phyloP scores from a whole-genome alignment of 345 rosid genomes.

The Isatis tinctoria region DNA sequence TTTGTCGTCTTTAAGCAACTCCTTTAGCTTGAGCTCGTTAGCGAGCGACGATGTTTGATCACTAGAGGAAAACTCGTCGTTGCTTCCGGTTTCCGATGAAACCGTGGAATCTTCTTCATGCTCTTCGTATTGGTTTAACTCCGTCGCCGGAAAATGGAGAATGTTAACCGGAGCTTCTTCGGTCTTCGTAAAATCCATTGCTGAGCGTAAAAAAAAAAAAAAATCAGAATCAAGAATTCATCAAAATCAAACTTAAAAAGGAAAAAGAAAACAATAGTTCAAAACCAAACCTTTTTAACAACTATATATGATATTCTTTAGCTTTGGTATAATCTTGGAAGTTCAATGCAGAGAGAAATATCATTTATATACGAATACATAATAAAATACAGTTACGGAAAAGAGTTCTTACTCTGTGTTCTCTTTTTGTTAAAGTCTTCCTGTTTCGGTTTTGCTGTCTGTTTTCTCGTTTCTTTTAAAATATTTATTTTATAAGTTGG shows the following conservation, averaged over 20 bases:
- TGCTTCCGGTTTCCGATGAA: constrained; percentile 45
- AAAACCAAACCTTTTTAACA: background rate
- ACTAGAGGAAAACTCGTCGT: constrained; percentile 23
- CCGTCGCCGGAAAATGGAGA: background rate
- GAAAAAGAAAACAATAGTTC: background rate
- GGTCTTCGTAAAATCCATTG: background rate
- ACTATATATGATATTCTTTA: background rate
- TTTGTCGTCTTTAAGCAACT: constrained; percentile 40
- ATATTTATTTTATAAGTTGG: background rate
- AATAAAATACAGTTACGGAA: background rate
- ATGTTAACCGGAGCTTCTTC: background rate
- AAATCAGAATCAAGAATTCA: too few species aligned
- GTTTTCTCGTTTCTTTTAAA: background rate
- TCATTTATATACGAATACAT: background rate
- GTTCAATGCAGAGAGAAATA: background rate
- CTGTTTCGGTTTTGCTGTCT: constrained; percentile 17
- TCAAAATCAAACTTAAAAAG: too few species aligned
- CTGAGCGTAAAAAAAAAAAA: too few species aligned
- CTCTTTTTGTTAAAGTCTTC: background rate
- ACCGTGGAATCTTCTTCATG: constrained; percentile 20
- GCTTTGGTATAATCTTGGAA: background rate
- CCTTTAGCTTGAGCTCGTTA: constrained; percentile 29
- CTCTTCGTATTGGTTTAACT: constrained; percentile 8
- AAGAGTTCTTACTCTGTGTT: background rate
- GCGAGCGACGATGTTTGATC: background rate